Evolutionary conservation across 495 filamentous ascomycete genomes (phyloP).

Genomic region (Thermothielavioides terrestris): DNA sequence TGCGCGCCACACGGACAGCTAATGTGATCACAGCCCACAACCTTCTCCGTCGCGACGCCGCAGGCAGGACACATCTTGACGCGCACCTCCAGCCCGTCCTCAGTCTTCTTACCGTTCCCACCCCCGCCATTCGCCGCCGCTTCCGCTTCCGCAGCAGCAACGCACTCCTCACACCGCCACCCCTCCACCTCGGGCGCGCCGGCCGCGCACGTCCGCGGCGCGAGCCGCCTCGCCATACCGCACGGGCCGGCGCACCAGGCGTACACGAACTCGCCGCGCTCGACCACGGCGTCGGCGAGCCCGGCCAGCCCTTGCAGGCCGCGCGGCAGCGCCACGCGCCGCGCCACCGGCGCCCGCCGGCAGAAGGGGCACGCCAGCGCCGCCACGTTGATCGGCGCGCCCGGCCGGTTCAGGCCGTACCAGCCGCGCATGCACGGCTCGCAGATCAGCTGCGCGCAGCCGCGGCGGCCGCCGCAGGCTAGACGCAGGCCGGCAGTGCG

Average conservation of each 20-base stretch:
- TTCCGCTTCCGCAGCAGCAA: not conserved
- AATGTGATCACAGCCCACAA: constrained; percentile 12
- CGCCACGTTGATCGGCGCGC: constrained; percentile 31
- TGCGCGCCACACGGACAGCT: constrained; percentile 7
- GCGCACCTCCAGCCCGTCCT: not conserved
- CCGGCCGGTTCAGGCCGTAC: constrained; percentile 25
- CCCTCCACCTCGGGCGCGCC: constrained; percentile 2
- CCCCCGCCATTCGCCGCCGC: not conserved
- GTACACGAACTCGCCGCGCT: constrained; percentile 33
- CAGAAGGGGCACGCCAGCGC: constrained; percentile 40
- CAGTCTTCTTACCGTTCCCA: no score
- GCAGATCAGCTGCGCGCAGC: constrained; percentile 19
- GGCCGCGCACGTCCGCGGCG: constrained; percentile 12
- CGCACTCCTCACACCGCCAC: constrained; percentile 12
- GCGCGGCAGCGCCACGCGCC: constrained; percentile 11
- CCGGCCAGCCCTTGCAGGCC: constrained; percentile 12
- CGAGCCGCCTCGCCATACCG: constrained; percentile 23
- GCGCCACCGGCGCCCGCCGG: constrained; percentile 26
- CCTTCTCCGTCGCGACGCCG: constrained; percentile 9
- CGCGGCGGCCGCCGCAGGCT: constrained; percentile 19
- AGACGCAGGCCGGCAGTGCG: constrained; percentile 16
- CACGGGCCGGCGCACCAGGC: constrained; percentile 33
- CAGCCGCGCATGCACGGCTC: constrained; percentile 13
- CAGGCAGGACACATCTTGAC: constrained; percentile 12
- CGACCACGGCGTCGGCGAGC: constrained; percentile 21